phyloP scores from a whole-genome alignment of 441 rosid genomes.

The Arabidopsis lyrata region DNA sequence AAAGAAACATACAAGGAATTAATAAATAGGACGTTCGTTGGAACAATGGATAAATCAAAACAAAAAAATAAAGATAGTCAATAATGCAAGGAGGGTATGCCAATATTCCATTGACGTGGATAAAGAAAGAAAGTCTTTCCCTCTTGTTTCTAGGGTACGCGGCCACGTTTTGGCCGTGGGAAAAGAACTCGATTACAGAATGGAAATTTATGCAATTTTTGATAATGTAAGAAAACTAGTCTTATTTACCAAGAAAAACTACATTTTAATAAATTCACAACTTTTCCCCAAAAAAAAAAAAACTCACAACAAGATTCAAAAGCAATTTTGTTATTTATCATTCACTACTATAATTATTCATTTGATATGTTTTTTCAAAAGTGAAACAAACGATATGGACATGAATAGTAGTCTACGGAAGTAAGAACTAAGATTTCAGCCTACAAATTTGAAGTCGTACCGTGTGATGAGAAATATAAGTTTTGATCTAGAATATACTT shows the following conservation, averaged over 20 bases:
- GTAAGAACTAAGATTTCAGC: no score
- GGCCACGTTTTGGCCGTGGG: neutral
- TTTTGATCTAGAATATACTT: neutral
- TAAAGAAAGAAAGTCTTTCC: neutral
- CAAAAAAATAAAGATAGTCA: slow-evolving; percentile 7
- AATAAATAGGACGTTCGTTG: slow-evolving; percentile 17
- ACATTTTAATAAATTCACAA: neutral
- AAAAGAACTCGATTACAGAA: no score
- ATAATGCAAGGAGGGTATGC: slow-evolving; percentile 29
- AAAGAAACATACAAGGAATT: slow-evolving; percentile 3
- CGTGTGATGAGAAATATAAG: neutral
- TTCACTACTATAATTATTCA: neutral
- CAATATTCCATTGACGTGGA: slow-evolving; percentile 12
- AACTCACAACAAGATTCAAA: neutral
- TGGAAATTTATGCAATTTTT: no score
- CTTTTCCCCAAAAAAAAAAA: neutral
- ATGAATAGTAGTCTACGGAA: no score
- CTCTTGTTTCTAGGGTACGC: no score
- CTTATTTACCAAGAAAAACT: neutral
- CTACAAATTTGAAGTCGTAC: neutral
- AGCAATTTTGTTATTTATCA: no score
- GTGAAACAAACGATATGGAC: no score
- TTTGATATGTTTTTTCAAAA: no score
- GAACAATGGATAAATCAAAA: neutral
- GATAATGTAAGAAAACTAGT: no score